Base-by-base conservation (phyloP, 2,329 filamentous ascomycete genomes). In the Claviceps fusiformis region DNA sequence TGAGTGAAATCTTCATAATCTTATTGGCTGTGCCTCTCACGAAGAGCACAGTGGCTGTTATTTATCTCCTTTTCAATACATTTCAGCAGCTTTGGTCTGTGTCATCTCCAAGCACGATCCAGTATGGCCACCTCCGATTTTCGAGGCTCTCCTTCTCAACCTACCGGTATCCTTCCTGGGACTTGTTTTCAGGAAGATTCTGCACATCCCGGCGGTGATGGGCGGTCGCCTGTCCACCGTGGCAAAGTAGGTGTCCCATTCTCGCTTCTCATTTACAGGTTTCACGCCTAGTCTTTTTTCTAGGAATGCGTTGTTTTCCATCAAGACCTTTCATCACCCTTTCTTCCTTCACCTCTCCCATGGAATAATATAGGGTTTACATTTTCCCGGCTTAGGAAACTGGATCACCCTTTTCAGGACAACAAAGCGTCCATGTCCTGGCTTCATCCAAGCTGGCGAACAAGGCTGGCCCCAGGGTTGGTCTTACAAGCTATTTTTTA, bases 401-500 rank as follows among this genome's bases (percentile, higher is more conserved):
- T 31, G 56, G 55, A 43, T 54, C 60, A 29, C 50, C 24, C n/a
- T 44, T 56, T 10, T 49, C 61, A 2, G 57, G 60, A 52, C 76
- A 76, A 63, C 77, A 75, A 60, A 65, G 68, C n/a, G 67, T 76
- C 35, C 67, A 71, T 43, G 71, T 73, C 44, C 69, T 83, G 59
- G 66, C 74, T 33, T 74, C 79, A 5, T 78, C 75, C 51, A 82
- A 79, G 62, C 65, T 82, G 60, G 73, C 71, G 55, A 82, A 82
- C 56, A 78, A 81, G 65, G 71, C 70, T 61, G 70, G 65, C 59
- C 68, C 73, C 61, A 81, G 81, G 75, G 80, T 81, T 59, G 50
- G 48, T 50, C n/a, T 41, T 55, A n/a, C 19, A 50, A 49, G 6
- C 46, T 19, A 35, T 48, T 5, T 35, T 4, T 5, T 8, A 41